phyloP scores from a whole-genome alignment of 495 filamentous ascomycete genomes.

The Aspergillus leporis region DNA sequence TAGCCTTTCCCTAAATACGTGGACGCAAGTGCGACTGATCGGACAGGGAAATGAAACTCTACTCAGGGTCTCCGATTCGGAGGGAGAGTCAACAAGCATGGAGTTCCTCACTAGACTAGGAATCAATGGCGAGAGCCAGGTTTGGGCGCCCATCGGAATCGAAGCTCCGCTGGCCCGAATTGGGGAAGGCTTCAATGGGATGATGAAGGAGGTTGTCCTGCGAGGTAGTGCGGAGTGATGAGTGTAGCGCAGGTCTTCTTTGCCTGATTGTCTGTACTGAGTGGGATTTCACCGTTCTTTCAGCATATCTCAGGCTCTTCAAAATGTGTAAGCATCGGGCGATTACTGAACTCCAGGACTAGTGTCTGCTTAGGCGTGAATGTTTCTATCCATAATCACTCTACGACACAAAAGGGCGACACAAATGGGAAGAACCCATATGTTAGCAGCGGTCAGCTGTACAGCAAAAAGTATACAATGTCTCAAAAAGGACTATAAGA shows the following conservation, averaged over 20 bases:
- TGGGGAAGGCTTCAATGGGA: slow-evolving; percentile 35
- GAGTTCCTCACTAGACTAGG: slow-evolving; percentile 47
- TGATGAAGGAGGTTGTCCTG: slow-evolving; percentile 25
- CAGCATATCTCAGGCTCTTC: not conserved
- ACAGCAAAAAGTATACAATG: too few relatives aligned
- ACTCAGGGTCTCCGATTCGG: slow-evolving; percentile 26
- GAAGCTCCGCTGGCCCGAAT: slow-evolving; percentile 48
- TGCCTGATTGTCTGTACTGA: not conserved
- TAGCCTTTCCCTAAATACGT: slow-evolving; percentile 39
- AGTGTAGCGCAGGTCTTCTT: not conserved
- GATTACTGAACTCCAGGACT: too few relatives aligned
- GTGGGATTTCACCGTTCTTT: not conserved
- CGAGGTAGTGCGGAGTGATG: slow-evolving; percentile 12
- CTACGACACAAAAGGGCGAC: too few relatives aligned
- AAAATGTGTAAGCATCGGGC: too few relatives aligned
- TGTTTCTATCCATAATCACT: too few relatives aligned
- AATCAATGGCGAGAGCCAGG: slow-evolving; percentile 39
- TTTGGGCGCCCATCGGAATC: slow-evolving; percentile 48
- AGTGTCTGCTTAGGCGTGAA: too few relatives aligned
- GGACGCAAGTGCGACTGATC: slow-evolving; percentile 42
- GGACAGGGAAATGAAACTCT: slow-evolving; percentile 43
- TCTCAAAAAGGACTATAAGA: too few relatives aligned
- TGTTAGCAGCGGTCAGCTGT: too few relatives aligned
- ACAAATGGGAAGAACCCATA: too few relatives aligned
- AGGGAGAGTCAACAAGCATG: slow-evolving; percentile 18